phyloP scores from a whole-genome alignment of 1,139 yeast genomes.

The Scheffersomyces insectosa region DNA sequence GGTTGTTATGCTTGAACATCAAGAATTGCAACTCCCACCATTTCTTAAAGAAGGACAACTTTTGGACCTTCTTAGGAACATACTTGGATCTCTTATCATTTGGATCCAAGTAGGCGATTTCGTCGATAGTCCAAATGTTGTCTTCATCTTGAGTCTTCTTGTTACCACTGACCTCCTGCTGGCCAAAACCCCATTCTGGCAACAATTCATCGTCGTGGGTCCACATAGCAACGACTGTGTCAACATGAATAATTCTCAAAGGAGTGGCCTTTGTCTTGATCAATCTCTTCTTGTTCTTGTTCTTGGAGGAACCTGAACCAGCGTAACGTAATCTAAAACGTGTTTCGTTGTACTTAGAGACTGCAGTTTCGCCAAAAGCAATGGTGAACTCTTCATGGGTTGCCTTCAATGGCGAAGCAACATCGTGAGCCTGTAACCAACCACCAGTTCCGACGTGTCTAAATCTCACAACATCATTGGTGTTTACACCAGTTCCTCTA shows the following conservation, averaged over 20 bases:
- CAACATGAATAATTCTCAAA: constrained; percentile 74
- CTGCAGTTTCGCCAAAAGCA: constrained; percentile 57
- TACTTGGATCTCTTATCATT: constrained; percentile 61
- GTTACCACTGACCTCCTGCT: constrained; percentile 94
- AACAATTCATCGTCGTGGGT: constrained; percentile 77
- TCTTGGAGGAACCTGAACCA: constrained; percentile 30
- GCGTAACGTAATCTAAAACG: constrained; percentile 72
- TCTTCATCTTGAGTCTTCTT: constrained; percentile 69
- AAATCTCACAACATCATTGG: constrained; percentile 74
- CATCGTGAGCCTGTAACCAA: constrained; percentile 85
- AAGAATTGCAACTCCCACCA: constrained; percentile 85
- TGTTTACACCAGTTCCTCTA: constrained; percentile 32
- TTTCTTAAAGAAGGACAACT: constrained; percentile 73
- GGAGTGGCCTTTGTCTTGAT: constrained; percentile 71
- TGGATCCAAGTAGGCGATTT: constrained; percentile 58
- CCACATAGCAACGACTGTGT: constrained; percentile 94
- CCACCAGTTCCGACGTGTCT: constrained; percentile 83
- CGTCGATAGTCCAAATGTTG: constrained; percentile 76
- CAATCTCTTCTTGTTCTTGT: constrained; percentile 46
- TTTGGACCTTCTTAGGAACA: constrained; percentile 57
- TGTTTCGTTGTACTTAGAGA: constrained; percentile 67
- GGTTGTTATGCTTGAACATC: constrained; percentile 93
- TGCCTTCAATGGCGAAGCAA: constrained; percentile 61
- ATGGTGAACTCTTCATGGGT: constrained; percentile 33
- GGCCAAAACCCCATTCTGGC: constrained; percentile 94